These are phyloP conservation scores for Basipetospora chlamydospora DNA, from an alignment of 2,329 filamentous ascomycete species.

Conservation along the genomic window DNA sequence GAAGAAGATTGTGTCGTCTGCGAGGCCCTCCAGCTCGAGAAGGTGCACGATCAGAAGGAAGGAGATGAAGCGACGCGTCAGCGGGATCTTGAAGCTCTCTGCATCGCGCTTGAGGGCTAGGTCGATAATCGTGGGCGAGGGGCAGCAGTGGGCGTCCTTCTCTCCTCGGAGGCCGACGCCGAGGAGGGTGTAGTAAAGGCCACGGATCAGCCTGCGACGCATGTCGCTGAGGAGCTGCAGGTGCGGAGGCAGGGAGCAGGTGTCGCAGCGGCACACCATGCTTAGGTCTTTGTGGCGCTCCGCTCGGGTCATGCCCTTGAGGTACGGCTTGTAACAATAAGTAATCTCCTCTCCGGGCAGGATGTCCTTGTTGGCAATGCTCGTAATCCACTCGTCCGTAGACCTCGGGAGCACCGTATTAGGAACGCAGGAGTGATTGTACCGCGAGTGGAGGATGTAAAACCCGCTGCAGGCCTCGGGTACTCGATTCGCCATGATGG, in stretches of 20 bases:
- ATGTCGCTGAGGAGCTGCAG: not conserved
- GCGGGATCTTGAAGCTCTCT: too few relatives aligned
- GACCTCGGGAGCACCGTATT: not conserved
- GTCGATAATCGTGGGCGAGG: too few relatives aligned
- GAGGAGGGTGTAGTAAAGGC: not conserved
- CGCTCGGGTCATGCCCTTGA: too few relatives aligned
- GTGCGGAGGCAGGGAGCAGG: not conserved
- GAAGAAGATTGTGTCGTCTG: too few relatives aligned
- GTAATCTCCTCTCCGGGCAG: not conserved
- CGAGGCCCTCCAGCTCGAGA: too few relatives aligned
- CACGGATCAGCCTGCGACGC: not conserved
- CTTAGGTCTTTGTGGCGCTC: not conserved
- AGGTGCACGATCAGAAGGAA: too few relatives aligned
- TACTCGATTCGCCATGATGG: too few relatives aligned
- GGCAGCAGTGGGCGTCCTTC: too few relatives aligned
- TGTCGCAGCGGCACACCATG: not conserved
- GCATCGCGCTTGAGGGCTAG: too few relatives aligned
- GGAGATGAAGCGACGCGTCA: too few relatives aligned
- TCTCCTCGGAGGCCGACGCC: not conserved
- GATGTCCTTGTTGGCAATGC: not conserved
- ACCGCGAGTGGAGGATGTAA: not conserved
- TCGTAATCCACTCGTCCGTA: not conserved
- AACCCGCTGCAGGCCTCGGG: too few relatives aligned
- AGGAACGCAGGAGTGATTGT: slow-evolving; percentile 1
- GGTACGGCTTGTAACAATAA: too few relatives aligned